Evolutionary conservation across 208 protist species (phyloP).

Genomic region (Leishmania braziliensis): DNA sequence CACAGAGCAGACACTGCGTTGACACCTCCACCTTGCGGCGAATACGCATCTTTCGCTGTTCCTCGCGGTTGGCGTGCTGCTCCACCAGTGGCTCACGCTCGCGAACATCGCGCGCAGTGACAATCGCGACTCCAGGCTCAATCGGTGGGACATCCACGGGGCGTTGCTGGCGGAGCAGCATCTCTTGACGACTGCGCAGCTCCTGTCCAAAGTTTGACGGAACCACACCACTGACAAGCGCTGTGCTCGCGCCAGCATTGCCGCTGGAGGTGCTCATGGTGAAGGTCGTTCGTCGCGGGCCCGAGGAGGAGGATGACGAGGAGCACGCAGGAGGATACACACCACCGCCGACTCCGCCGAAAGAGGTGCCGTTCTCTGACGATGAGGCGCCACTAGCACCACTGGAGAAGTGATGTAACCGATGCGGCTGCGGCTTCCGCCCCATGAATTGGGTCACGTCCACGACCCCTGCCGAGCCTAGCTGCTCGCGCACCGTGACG

Average conservation of each 20-base stretch:
- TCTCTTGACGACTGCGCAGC: conserved; percentile 41
- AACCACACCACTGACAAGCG: conserved; percentile 44
- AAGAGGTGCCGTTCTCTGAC: conserved; percentile 23
- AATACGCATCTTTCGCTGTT: conserved; percentile 71
- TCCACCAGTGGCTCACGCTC: conserved; percentile 60
- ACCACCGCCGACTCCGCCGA: conserved; percentile 11
- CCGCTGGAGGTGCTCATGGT: conserved; percentile 39
- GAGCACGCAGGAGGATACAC: conserved; percentile 30
- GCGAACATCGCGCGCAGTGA: conserved; percentile 52
- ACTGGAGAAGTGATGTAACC: background rate
- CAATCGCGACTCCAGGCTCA: conserved; percentile 47
- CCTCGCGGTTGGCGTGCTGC: conserved; percentile 61
- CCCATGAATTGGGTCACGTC: conserved; percentile 52
- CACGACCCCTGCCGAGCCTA: conserved; percentile 55
- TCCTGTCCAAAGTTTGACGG: conserved; percentile 45
- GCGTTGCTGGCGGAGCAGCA: conserved; percentile 35
- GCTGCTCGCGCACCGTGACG: conserved; percentile 56
- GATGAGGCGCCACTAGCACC: conserved; percentile 7
- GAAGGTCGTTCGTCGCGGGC: conserved; percentile 56
- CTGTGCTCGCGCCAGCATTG: conserved; percentile 24
- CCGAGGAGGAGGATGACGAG: conserved; percentile 55
- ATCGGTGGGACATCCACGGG: conserved; percentile 14
- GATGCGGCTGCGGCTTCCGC: background rate
- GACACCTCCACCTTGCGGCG: conserved; percentile 56
- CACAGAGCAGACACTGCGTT: conserved; percentile 72